Conservation (phyloP, 768 basidiomycete genomes). For the Suillus subluteus region DNA sequence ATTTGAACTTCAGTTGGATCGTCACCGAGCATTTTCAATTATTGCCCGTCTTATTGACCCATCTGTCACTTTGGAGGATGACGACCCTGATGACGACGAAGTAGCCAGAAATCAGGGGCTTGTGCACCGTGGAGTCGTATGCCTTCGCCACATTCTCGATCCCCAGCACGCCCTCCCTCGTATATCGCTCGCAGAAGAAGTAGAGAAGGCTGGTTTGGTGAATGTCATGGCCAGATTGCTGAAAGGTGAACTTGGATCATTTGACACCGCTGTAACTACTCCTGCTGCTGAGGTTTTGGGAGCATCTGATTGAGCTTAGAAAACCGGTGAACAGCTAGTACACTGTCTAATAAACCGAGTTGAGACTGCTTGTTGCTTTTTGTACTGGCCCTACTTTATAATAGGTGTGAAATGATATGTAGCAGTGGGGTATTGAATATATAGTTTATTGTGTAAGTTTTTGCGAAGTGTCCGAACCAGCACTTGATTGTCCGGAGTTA, state of each 20-base stretch:
- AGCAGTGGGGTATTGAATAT: not conserved
- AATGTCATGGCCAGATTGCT: constrained; percentile 54
- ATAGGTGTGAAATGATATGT: not conserved
- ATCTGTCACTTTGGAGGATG: constrained; percentile 37
- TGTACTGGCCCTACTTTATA: not conserved
- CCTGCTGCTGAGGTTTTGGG: constrained; percentile 57
- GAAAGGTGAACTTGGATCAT: constrained; percentile 42
- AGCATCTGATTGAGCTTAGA: constrained; percentile 38
- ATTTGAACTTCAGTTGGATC: constrained; percentile 66
- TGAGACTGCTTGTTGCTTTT: not conserved
- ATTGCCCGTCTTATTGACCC: constrained; percentile 73
- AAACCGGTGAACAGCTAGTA: not conserved
- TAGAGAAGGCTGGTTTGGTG: constrained; percentile 55
- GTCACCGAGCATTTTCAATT: constrained; percentile 63
- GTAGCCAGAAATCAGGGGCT: constrained; percentile 57
- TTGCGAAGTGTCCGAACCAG: not conserved
- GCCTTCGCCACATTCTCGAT: constrained; percentile 64
- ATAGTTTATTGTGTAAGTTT: not conserved
- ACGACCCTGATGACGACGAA: constrained; percentile 40
- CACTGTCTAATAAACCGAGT: not conserved
- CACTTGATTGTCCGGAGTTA: not conserved
- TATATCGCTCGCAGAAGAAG: constrained; percentile 52
- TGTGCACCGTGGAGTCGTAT: constrained; percentile 79
- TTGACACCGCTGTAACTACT: constrained; percentile 42
- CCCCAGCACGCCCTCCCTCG: constrained; percentile 43